Conservation (phyloP, 2,329 filamentous ascomycete species). For the Davidsoniella virescens region DNA sequence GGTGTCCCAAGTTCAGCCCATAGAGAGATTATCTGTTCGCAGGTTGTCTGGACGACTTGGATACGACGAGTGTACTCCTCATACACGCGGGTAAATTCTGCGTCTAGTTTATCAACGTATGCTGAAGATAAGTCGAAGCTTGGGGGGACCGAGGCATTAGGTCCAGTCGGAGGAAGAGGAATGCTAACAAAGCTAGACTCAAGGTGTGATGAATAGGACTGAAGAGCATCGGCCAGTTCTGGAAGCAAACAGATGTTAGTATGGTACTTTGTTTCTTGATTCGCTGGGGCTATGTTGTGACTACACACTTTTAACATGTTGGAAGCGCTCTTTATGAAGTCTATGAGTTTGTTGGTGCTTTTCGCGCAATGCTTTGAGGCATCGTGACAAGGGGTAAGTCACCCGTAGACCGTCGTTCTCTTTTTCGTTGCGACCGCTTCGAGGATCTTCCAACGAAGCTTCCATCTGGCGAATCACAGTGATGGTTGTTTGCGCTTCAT, state of each 20-base stretch:
- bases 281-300: constrained; percentile 5
- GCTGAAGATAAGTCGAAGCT: constrained; percentile 83
- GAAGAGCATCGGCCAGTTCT: constrained; percentile 86
- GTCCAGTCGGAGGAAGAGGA: constrained; percentile 64
- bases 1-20: constrained; percentile 94
- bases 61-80: constrained; percentile 87
- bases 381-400: constrained; percentile 68
- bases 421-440: constrained; percentile 45
- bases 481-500: constrained; percentile 75
- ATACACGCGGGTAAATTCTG: constrained; percentile 86
- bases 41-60: constrained; percentile 53
- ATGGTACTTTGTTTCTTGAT: constrained; percentile 1
- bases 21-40: constrained; percentile 77
- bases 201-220: constrained; percentile 92
- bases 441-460: constrained; percentile 64
- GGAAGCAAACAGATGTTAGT: not conserved
- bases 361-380: constrained; percentile 66
- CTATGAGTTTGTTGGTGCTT: constrained; percentile 68
- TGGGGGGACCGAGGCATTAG: constrained; percentile 59
- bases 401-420: constrained; percentile 56
- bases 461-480: constrained; percentile 89
- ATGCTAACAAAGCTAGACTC: constrained; percentile 78
- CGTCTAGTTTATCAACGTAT: constrained; percentile 74
- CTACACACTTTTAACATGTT: constrained; percentile 77
- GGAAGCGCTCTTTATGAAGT: constrained; percentile 78